Base-by-base conservation (phyloP, 2,329 filamentous ascomycete species). In the Penicillium decumbens region DNA sequence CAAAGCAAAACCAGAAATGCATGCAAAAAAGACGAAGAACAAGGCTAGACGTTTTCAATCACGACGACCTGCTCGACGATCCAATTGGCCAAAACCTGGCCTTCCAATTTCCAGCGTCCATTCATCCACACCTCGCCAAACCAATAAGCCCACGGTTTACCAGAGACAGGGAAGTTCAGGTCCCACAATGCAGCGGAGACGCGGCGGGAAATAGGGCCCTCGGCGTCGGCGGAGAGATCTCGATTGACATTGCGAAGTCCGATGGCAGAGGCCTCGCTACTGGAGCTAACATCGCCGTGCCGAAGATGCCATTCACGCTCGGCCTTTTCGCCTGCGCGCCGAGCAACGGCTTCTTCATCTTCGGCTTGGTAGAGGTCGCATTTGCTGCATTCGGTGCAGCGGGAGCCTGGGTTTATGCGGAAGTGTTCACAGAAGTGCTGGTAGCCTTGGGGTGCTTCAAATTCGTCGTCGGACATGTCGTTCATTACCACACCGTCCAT, bases 361-460 rank as follows among this genome's bases (percentile, higher is more conserved):
- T 91, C 87, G 73, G 85, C 87, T 38, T 75, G 69, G 60, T 82
- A 82, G 9, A 92, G 77, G 64, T 90, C 89, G 70, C 88, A 92
- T 61, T 82, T 83, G 37, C 85, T 84, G 72, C 93, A 97, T 67
- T 95, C 83, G 1, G 69, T 77, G 67, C 93, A 98, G 12, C 78
- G 76, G 12, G 81, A 80, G 42, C 91, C 89, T 0, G 87, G 88
- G 53, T 87, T 80, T 8, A 88, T 85, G 7, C 93, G 81, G 68
- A 97, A 97, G 71, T 97, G 93, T 66, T 95, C 88, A 68, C 93
- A 98, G 65, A 96, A 98, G 70, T 98, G 93, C 33, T 83, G 79
- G 69, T 98, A 97, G 0, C 92, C 91, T 66, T 91, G 85, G 2
- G 74, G 72, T 43, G 80, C 75, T 41, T 65, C 66, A 2, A 61